phyloP scores from a whole-genome alignment of 208 protist genomes.

The Wallacemonas sp. region DNA sequence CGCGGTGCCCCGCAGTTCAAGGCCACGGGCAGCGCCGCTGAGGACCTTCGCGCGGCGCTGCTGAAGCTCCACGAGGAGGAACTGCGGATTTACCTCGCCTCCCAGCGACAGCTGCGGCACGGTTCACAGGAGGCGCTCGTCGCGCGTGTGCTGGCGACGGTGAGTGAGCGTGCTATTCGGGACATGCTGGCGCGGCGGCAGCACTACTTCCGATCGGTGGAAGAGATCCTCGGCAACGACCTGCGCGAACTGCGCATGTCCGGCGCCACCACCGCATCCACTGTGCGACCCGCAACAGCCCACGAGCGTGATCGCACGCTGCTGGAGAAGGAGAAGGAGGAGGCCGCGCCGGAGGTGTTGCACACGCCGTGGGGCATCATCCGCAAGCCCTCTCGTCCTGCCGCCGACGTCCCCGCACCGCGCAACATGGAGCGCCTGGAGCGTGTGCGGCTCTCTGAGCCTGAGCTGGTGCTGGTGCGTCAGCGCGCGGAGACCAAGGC shows the following conservation, averaged over 20 bases:
- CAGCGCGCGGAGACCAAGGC: slow-evolving; percentile 60
- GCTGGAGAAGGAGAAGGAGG: slow-evolving; percentile 40
- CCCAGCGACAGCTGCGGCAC: slow-evolving; percentile 82
- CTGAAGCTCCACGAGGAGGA: slow-evolving; percentile 82
- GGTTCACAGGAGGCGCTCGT: slow-evolving; percentile 75
- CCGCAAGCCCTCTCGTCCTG: slow-evolving; percentile 49
- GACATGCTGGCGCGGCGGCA: slow-evolving; percentile 78
- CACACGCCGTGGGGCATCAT: slow-evolving; percentile 88
- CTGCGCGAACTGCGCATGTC: slow-evolving; percentile 50
- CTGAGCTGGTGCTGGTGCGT: slow-evolving; percentile 69
- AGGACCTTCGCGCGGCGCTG: slow-evolving; percentile 48
- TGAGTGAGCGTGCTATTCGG: slow-evolving; percentile 57
- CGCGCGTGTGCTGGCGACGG: slow-evolving; percentile 60
- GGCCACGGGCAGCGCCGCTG: slow-evolving; percentile 33
- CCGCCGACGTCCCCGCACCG: slow-evolving; percentile 13
- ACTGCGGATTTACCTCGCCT: slow-evolving; percentile 87
- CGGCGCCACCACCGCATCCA: no score
- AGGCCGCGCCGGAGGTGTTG: slow-evolving; percentile 62
- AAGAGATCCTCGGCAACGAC: slow-evolving; percentile 72
- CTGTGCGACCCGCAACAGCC: no score
- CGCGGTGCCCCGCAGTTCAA: slow-evolving; percentile 27
- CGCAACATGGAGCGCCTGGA: slow-evolving; percentile 60
- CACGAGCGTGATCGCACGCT: slow-evolving; percentile 46
- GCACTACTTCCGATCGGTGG: slow-evolving; percentile 89
- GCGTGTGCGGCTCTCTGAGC: slow-evolving; percentile 54